Percentiles rank a stretch among this genome's conserved stretches.
Conservation (phyloP, 192 early-diverging fungal species). For the Mortierella claussenii region DNA sequence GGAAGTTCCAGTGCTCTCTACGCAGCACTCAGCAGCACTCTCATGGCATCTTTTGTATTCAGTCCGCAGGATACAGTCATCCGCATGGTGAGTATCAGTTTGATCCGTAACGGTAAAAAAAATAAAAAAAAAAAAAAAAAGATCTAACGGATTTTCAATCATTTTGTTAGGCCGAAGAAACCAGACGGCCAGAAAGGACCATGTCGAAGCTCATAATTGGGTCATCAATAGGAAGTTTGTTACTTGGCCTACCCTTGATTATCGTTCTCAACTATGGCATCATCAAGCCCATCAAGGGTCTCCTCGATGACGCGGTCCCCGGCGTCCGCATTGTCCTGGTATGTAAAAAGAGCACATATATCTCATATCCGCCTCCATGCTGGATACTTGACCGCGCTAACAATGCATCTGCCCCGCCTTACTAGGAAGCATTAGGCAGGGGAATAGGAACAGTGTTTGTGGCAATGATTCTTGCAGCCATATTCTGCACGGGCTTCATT, state of each 20-base stretch:
- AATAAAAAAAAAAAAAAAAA: too few species aligned
- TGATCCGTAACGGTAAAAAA: too few species aligned
- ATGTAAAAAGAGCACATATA: too few species aligned
- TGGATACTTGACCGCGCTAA: too few species aligned
- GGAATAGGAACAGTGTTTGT: conserved; percentile 12
- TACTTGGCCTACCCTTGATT: conserved; percentile 17
- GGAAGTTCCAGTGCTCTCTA: conserved; percentile 30
- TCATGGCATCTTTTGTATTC: conserved; percentile 44
- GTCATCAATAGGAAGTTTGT: conserved; percentile 5
- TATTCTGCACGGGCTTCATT: conserved; percentile 24
- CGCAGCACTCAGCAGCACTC: conserved; percentile 26
- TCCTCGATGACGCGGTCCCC: conserved; percentile 29
- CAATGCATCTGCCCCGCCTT: too few species aligned
- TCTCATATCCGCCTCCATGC: too few species aligned
- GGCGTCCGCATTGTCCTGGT: conserved; percentile 19
- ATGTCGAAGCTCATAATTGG: conserved; percentile 15
- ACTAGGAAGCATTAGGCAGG: conserved; percentile 12
- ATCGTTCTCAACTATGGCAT: conserved; percentile 27
- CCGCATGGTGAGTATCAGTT: too few species aligned
- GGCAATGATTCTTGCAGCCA: conserved; percentile 13
- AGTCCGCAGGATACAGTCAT: conserved; percentile 41
- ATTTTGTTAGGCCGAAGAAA: conserved; percentile 37
- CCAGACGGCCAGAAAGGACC: conserved; percentile 12
- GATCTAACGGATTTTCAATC: too few species aligned
- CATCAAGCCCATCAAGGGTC: conserved; percentile 41